A percentile compares a stretch with the other conserved stretches of the same genome.
Evolutionary conservation across 495 filamentous ascomycete genomes (phyloP).

Genomic region (Xylaria curta): DNA sequence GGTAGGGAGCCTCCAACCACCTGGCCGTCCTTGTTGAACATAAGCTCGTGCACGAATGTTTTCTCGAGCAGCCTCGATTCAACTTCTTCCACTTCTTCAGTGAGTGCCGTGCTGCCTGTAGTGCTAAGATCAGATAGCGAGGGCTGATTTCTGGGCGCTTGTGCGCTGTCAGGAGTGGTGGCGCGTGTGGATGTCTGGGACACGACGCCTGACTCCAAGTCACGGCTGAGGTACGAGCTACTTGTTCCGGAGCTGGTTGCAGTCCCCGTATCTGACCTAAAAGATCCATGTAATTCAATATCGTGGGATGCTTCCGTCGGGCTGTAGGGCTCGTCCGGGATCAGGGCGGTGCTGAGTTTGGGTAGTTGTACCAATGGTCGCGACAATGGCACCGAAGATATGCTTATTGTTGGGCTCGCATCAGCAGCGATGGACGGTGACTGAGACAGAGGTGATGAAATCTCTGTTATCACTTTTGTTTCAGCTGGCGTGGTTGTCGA

Average conservation of each 20-base stretch:
- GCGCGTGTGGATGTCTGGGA: slow-evolving; percentile 87
- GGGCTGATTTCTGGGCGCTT: slow-evolving; percentile 51
- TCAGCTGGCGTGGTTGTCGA: slow-evolving; percentile 46
- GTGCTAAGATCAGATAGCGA: slow-evolving; percentile 64
- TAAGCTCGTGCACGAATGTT: slow-evolving; percentile 87
- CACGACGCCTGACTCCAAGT: slow-evolving; percentile 80
- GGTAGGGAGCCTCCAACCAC: slow-evolving; percentile 91
- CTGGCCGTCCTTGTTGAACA: slow-evolving; percentile 93
- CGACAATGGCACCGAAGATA: slow-evolving; percentile 49
- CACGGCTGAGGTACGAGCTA: slow-evolving; percentile 79
- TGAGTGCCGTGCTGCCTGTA: slow-evolving; percentile 64
- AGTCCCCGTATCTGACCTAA: slow-evolving; percentile 56
- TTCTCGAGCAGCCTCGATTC: slow-evolving; percentile 84
- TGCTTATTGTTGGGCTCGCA: slow-evolving; percentile 42
- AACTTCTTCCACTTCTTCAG: slow-evolving; percentile 75
- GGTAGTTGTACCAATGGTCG: slow-evolving; percentile 54
- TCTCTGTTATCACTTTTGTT: slow-evolving; percentile 37
- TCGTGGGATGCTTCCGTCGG: slow-evolving; percentile 51
- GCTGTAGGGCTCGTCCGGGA: slow-evolving; percentile 53
- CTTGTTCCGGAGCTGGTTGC: slow-evolving; percentile 62
- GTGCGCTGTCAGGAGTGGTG: slow-evolving; percentile 77
- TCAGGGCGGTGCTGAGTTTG: slow-evolving; percentile 54
- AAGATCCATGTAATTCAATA: slow-evolving; percentile 52
- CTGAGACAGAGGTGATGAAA: slow-evolving; percentile 46
- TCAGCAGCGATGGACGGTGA: slow-evolving; percentile 46